phyloP scores from a whole-genome alignment of 129 eudicot species.

The Tagetes patula region DNA sequence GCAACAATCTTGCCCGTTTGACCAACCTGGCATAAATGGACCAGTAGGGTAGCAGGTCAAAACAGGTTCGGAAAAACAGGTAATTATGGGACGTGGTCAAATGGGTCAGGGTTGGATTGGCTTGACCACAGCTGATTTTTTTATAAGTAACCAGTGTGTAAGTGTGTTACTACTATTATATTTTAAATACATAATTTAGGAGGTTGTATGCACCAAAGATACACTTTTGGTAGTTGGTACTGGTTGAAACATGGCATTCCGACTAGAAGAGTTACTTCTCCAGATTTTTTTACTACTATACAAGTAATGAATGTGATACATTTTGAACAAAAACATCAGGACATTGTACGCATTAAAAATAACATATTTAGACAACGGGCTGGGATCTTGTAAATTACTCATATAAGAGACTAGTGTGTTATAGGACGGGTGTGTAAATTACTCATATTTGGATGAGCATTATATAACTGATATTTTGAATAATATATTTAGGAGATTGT shows the following conservation, averaged over 20 bases:
- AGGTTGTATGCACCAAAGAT: neutral
- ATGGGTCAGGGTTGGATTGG: neutral
- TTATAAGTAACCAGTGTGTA: neutral
- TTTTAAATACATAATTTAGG: neutral
- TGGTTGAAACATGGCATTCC: neutral
- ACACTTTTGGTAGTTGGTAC: neutral
- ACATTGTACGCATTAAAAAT: too few relatives aligned
- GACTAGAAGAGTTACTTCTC: too few relatives aligned
- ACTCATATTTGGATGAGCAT: too few relatives aligned
- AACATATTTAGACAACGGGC: too few relatives aligned
- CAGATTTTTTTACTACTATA: neutral
- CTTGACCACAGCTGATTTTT: neutral
- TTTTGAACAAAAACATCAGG: too few relatives aligned
- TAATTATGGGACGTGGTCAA: neutral
- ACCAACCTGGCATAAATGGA: slow-evolving; percentile 62
- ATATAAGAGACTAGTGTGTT: too few relatives aligned
- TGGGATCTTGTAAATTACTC: too few relatives aligned
- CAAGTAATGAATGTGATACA: neutral
- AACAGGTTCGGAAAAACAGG: neutral
- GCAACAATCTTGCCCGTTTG: slow-evolving; percentile 99
- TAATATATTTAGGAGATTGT: neutral
- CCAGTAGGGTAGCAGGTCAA: neutral
- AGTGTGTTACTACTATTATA: neutral
- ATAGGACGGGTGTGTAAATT: too few relatives aligned
- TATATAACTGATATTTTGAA: neutral